Evolutionary conservation across 257 asterid genomes (phyloP).

Genomic region (Anisodus tanguticus): DNA sequence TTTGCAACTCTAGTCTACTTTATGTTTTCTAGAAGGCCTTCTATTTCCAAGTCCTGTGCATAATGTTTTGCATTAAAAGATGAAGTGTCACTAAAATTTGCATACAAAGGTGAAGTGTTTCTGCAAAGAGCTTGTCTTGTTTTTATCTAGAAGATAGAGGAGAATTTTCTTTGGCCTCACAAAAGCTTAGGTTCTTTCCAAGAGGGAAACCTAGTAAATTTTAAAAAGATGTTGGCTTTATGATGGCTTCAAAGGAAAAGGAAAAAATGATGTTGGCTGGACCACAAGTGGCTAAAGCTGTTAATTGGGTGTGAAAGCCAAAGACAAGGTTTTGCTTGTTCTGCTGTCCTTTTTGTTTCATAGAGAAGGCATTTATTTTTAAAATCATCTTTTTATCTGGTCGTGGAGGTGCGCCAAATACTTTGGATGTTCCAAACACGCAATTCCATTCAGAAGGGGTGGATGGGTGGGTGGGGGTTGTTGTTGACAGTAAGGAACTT

Average conservation of each 20-base stretch:
- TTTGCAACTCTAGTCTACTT: conserved; percentile 1
- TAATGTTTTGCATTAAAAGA: background rate
- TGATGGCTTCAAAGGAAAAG: background rate
- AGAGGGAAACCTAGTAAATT: background rate
- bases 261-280: background rate
- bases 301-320: conserved; percentile 11
- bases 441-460: too few relatives aligned
- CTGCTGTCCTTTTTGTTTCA: background rate
- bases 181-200: conserved; percentile 20
- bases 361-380: background rate
- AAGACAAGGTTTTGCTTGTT: conserved; percentile 3
- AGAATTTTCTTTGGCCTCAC: conserved; percentile 22
- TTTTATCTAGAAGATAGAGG: background rate
- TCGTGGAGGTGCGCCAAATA: background rate
- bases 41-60: background rate
- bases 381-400: background rate
- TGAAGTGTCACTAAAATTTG: conserved; percentile 19
- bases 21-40: conserved; percentile 20
- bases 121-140: background rate
- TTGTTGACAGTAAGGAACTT: background rate
- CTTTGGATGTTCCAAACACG: background rate
- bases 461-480: background rate
- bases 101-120: background rate
- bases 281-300: conserved; percentile 11
- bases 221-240: background rate